phyloP scores from a whole-genome alignment of 1,139 yeast species.

The Candida glucosophila region DNA sequence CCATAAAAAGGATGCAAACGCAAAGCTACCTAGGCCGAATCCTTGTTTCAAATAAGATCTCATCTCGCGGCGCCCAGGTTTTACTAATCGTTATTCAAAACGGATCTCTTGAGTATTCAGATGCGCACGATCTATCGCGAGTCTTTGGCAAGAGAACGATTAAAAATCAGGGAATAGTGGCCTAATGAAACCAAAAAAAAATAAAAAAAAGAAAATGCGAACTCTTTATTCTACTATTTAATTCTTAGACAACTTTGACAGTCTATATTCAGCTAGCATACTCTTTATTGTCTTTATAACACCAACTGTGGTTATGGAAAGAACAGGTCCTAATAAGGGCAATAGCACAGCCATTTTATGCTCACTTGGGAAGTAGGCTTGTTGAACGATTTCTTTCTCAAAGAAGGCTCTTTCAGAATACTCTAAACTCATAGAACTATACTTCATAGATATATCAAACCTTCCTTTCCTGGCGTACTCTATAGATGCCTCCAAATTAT shows the following conservation, averaged over 20 bases:
- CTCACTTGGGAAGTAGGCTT: slow-evolving; percentile 88
- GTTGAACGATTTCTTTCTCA: slow-evolving; percentile 92
- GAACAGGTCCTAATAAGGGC: slow-evolving; percentile 81
- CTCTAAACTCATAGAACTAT: slow-evolving; percentile 48
- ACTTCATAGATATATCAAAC: slow-evolving; percentile 40
- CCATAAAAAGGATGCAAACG: slow-evolving; percentile 37
- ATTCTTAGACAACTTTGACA: too few relatives aligned
- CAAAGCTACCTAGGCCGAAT: slow-evolving; percentile 29
- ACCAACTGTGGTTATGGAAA: slow-evolving; percentile 61
- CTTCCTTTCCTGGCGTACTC: slow-evolving; percentile 15
- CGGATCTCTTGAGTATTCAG: too few relatives aligned
- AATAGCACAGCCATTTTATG: slow-evolving; percentile 89
- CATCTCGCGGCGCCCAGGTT: too few relatives aligned
- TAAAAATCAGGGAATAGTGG: too few relatives aligned
- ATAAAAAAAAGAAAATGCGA: too few relatives aligned
- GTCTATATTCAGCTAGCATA: too few relatives aligned
- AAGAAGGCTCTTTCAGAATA: slow-evolving; percentile 75
- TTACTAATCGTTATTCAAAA: too few relatives aligned
- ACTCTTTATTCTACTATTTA: too few relatives aligned
- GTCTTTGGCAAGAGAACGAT: too few relatives aligned
- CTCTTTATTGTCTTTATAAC: slow-evolving; percentile 25
- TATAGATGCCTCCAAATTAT: slow-evolving; percentile 25
- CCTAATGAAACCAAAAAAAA: too few relatives aligned
- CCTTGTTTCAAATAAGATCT: too few relatives aligned
- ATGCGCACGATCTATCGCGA: too few relatives aligned